Evolutionary conservation across 2,329 filamentous ascomycete genomes (phyloP).

Genomic region (Verruconis gallopava): DNA sequence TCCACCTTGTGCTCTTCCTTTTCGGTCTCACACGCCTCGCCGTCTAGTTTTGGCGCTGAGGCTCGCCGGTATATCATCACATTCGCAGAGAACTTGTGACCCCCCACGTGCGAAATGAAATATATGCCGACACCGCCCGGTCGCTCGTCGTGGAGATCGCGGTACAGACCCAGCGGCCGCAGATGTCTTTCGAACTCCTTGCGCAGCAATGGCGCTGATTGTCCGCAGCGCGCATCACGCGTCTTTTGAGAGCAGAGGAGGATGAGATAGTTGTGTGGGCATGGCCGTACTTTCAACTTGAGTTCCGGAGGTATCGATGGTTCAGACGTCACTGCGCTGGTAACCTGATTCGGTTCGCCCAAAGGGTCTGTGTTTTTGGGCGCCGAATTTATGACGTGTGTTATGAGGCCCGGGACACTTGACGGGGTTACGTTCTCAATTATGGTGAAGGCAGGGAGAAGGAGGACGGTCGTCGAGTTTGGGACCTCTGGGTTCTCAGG

Average conservation of each 20-base stretch:
- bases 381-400: conserved; percentile 52
- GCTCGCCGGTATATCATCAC: conserved; percentile 74
- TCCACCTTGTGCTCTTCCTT: conserved; percentile 9
- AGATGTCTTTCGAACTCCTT: conserved; percentile 84
- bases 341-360: conserved; percentile 10
- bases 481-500: conserved; percentile 50
- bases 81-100: conserved; percentile 93
- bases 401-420: conserved; percentile 58
- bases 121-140: conserved; percentile 91
- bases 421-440: conserved; percentile 73
- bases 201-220: conserved; percentile 79
- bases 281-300: conserved; percentile 47
- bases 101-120: conserved; percentile 91
- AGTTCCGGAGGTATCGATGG: conserved; percentile 16
- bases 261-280: conserved; percentile 74
- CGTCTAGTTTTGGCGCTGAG: conserved; percentile 13
- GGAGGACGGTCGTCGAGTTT: conserved; percentile 62
- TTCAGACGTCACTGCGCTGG: not conserved
- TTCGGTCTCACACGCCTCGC: conserved; percentile 12
- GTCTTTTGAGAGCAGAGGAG: conserved; percentile 89
- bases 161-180: conserved; percentile 67
- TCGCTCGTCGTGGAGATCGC: conserved; percentile 76
- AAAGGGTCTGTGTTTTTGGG: conserved; percentile 64
- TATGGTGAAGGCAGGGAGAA: conserved; percentile 73
- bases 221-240: conserved; percentile 88